Evolutionary conservation across 116 monocot genomes (phyloP).

Genomic region (Dioscorea cayenensis): DNA sequence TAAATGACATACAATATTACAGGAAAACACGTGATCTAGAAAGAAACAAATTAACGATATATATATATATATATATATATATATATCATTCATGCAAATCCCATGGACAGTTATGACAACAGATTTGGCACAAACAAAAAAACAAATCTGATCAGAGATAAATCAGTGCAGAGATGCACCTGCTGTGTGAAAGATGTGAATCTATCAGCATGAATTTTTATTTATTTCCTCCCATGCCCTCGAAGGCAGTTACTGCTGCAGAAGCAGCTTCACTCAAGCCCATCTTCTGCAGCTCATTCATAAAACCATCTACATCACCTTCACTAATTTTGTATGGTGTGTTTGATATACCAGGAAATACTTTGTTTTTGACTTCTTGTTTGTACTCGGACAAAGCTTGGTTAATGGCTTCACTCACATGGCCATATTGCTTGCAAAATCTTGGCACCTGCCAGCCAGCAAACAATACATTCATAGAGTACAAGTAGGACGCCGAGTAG

Average conservation of each 20-base stretch:
- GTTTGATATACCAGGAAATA: slow-evolving; percentile 56
- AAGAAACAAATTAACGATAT: too few species aligned
- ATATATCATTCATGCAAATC: too few species aligned
- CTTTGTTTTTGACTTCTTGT: slow-evolving; percentile 61
- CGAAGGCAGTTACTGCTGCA: slow-evolving; percentile 48
- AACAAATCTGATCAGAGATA: background rate
- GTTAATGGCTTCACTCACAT: slow-evolving; percentile 68
- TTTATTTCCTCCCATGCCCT: background rate
- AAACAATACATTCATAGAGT: background rate
- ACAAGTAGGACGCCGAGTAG: background rate
- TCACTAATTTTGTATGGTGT: slow-evolving; percentile 66
- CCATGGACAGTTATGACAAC: background rate
- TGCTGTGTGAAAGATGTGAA: background rate
- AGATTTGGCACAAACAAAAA: background rate
- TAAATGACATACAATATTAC: too few species aligned
- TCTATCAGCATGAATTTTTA: background rate
- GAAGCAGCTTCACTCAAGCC: slow-evolving; percentile 62
- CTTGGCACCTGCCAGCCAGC: slow-evolving; percentile 57
- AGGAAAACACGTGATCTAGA: too few species aligned
- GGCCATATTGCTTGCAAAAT: slow-evolving; percentile 77
- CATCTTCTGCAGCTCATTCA: slow-evolving; percentile 55
- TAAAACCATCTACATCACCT: slow-evolving; percentile 51
- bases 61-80: too few species aligned
- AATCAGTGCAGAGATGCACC: background rate
- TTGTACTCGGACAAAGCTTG: slow-evolving; percentile 75